phyloP scores from a whole-genome alignment of 2,329 filamentous ascomycete genomes.

The Seiridium unicorne region DNA sequence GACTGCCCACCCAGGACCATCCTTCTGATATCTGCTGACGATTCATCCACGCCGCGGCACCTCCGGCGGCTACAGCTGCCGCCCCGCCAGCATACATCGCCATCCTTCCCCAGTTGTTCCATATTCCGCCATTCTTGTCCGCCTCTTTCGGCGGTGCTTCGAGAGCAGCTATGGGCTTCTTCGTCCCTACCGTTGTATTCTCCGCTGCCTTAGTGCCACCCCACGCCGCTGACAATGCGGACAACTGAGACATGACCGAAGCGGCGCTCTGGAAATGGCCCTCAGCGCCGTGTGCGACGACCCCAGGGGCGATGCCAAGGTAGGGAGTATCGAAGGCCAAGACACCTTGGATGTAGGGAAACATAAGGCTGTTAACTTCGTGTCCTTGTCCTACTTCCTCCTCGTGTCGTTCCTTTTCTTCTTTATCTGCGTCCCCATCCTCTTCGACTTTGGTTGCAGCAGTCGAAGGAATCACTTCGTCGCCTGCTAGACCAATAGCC shows the following conservation, averaged over 20 bases:
- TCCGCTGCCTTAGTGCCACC: slow-evolving; percentile 41
- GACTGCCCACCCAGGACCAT: slow-evolving; percentile 79
- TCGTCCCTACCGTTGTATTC: slow-evolving; percentile 19
- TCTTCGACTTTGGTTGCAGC: slow-evolving; percentile 25
- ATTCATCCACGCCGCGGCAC: slow-evolving; percentile 82
- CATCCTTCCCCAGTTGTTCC: slow-evolving; percentile 81
- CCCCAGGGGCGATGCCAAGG: slow-evolving; percentile 75
- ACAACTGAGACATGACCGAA: slow-evolving; percentile 65
- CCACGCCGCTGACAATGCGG: slow-evolving; percentile 69
- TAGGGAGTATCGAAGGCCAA: slow-evolving; percentile 95
- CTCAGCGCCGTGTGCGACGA: slow-evolving; percentile 85
- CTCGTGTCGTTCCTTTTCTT: not conserved
- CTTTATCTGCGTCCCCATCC: not conserved
- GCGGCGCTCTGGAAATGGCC: slow-evolving; percentile 76
- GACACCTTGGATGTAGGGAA: slow-evolving; percentile 87
- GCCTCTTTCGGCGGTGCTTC: slow-evolving; percentile 29
- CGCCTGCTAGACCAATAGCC: slow-evolving; percentile 66
- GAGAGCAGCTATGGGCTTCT: slow-evolving; percentile 35
- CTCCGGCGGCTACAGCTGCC: slow-evolving; percentile 76
- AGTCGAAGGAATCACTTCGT: slow-evolving; percentile 44
- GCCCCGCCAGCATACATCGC: slow-evolving; percentile 86
- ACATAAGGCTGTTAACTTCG: slow-evolving; percentile 69
- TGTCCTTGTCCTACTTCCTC: slow-evolving; percentile 3
- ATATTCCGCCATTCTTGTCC: slow-evolving; percentile 47
- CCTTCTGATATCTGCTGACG: slow-evolving; percentile 76